Evolutionary conservation across 2,329 filamentous ascomycete species (phyloP).

Genomic region (Diaporthe aspalathi): DNA sequence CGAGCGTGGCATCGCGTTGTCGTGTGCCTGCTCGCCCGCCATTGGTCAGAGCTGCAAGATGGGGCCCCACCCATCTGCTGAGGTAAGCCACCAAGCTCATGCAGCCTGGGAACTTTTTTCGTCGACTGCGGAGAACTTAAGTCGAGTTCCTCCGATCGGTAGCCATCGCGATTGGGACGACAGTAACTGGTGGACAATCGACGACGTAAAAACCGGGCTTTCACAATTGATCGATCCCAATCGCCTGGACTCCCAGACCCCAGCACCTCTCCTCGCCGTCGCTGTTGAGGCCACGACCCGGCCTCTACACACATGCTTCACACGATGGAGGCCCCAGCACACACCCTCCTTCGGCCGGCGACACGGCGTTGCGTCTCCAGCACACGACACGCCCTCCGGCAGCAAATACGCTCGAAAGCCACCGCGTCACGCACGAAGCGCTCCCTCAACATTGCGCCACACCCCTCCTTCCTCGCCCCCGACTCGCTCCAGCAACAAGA

Average conservation of each 20-base stretch:
- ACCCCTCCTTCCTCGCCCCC: slow-evolving; percentile 66
- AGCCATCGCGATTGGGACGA: slow-evolving; percentile 37
- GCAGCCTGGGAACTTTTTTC: slow-evolving; percentile 37
- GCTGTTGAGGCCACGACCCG: background rate
- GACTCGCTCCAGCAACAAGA: slow-evolving; percentile 50
- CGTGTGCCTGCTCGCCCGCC: slow-evolving; percentile 2
- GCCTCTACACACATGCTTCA: background rate
- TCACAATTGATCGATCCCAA: slow-evolving; percentile 14
- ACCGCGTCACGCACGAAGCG: slow-evolving; percentile 66
- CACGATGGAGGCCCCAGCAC: slow-evolving; percentile 36
- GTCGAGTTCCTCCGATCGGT: slow-evolving; percentile 13
- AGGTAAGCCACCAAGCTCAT: slow-evolving; percentile 21
- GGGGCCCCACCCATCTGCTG: slow-evolving; percentile 17
- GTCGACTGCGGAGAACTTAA: slow-evolving; percentile 11
- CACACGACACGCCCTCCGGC: slow-evolving; percentile 33
- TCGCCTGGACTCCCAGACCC: slow-evolving; percentile 24
- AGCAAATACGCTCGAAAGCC: slow-evolving; percentile 57
- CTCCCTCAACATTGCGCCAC: slow-evolving; percentile 68
- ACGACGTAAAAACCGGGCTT: background rate
- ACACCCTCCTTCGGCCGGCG: slow-evolving; percentile 31
- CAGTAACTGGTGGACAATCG: background rate
- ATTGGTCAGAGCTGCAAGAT: slow-evolving; percentile 34
- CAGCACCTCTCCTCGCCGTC: background rate
- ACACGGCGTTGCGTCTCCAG: slow-evolving; percentile 34
- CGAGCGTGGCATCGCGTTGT: no score